These are phyloP conservation scores for Lotmaria passim DNA, from an alignment of 208 protist genomes.

Conservation along the genomic window DNA sequence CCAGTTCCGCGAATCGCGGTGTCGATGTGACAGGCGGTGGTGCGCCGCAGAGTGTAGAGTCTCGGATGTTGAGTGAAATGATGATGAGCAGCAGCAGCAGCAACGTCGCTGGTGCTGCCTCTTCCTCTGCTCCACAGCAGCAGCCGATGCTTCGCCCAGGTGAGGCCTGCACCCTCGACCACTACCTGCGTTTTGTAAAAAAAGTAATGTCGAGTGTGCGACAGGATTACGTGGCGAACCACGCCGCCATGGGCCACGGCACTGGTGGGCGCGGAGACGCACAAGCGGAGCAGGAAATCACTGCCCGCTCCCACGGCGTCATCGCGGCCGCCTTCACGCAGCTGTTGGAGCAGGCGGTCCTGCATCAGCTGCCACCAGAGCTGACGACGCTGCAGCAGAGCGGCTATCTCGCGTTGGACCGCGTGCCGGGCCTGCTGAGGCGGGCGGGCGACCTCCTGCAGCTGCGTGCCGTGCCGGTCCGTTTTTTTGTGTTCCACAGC, in stretches of 20 bases:
- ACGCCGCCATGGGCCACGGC: conserved; percentile 30
- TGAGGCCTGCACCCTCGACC: conserved; percentile 79
- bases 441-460: conserved; percentile 61
- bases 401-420: conserved; percentile 79
- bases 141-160: conserved; percentile 49
- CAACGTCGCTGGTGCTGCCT: background rate
- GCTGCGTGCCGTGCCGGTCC: conserved; percentile 71
- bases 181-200: conserved; percentile 68
- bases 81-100: conserved; percentile 12
- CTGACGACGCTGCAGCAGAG: conserved; percentile 53
- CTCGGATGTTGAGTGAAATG: conserved; percentile 32
- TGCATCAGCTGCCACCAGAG: conserved; percentile 56
- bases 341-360: conserved; percentile 57
- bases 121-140: conserved; percentile 4
- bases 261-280: conserved; percentile 41
- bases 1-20: conserved; percentile 5
- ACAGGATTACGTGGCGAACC: conserved; percentile 48
- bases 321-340: conserved; percentile 71
- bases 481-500: conserved; percentile 86
- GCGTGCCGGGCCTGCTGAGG: conserved; percentile 64
- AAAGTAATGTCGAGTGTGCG: conserved; percentile 76
- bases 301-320: conserved; percentile 61
- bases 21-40: conserved; percentile 15
- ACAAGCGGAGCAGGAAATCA: conserved; percentile 71
- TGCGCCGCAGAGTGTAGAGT: conserved; percentile 20